A percentile compares a stretch with the other conserved stretches of the same genome.
Conservation (phyloP, 495 filamentous ascomycete genomes). For the Talaromyces liani region DNA sequence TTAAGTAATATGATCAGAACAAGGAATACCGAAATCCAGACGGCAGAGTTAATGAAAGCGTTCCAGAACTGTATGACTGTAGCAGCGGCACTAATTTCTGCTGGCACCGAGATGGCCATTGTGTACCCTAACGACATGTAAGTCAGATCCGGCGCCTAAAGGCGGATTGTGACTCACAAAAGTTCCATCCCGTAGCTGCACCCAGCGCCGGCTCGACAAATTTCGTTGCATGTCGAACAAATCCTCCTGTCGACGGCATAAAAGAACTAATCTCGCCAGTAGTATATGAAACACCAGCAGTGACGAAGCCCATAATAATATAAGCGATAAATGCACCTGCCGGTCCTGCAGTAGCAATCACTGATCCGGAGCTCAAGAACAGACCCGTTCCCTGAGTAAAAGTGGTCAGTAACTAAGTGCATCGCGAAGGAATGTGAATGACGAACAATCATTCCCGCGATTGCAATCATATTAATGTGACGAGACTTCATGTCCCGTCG, state of each 20-base stretch:
- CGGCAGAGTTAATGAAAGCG: slow-evolving; percentile 43
- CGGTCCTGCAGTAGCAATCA: slow-evolving; percentile 64
- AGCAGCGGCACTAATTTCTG: slow-evolving; percentile 63
- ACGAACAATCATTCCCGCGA: slow-evolving; percentile 18
- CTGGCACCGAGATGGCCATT: slow-evolving; percentile 50
- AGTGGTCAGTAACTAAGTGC: background rate
- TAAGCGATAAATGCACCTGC: slow-evolving; percentile 72
- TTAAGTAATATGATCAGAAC: slow-evolving; percentile 59
- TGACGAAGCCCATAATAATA: slow-evolving; percentile 8
- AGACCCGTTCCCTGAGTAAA: slow-evolving; percentile 51
- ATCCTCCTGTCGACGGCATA: slow-evolving; percentile 48
- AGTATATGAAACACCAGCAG: slow-evolving; percentile 5
- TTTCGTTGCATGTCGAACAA: slow-evolving; percentile 51
- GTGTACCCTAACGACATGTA: slow-evolving; percentile 33
- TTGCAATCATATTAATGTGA: slow-evolving; percentile 20
- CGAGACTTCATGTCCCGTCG: slow-evolving; percentile 20
- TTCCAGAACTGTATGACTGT: slow-evolving; percentile 69
- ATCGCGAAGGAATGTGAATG: background rate
- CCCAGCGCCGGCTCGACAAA: slow-evolving; percentile 67
- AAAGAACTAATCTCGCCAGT: slow-evolving; percentile 51
- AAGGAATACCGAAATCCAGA: slow-evolving; percentile 66
- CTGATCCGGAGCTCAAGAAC: slow-evolving; percentile 66
- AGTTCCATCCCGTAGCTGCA: slow-evolving; percentile 70
- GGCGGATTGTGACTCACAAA: slow-evolving; percentile 11
- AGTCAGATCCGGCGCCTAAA: background rate